Percentiles rank a stretch among this genome's conserved stretches.
Evolutionary conservation across 2,329 filamentous ascomycete species (phyloP).

Genomic region (Chaetomium sp.): DNA sequence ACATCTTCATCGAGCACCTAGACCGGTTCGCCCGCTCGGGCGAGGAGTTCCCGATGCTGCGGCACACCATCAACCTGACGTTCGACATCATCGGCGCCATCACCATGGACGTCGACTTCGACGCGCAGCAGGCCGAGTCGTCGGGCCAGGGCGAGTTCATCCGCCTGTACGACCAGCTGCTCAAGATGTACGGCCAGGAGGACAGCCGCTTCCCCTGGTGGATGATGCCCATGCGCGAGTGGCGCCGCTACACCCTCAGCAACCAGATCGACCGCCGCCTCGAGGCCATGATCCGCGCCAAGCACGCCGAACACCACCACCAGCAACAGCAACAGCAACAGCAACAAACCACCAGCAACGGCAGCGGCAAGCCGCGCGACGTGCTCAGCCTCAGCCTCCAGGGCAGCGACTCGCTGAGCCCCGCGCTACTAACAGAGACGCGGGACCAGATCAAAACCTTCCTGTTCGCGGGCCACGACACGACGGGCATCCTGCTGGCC

Average conservation of each 20-base stretch:
- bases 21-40: constrained; percentile 37
- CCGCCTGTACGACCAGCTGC: constrained; percentile 37
- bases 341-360: neutral
- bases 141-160: constrained; percentile 39
- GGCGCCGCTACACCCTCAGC: constrained; percentile 31
- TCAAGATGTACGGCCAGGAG: constrained; percentile 34
- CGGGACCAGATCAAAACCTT: constrained; percentile 45
- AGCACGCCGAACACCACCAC: constrained; percentile 29
- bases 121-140: constrained; percentile 38
- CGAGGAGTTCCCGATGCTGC: constrained; percentile 38
- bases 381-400: constrained; percentile 42
- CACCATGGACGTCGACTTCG: constrained; percentile 41
- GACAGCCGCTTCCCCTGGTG: constrained; percentile 33
- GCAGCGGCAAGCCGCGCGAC: constrained; percentile 34
- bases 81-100: constrained; percentile 38
- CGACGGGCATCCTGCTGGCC: constrained; percentile 43
- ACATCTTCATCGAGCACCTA: constrained; percentile 39
- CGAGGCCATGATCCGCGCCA: constrained; percentile 35
- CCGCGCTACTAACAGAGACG: constrained; percentile 37
- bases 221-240: constrained; percentile 27
- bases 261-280: constrained; percentile 35
- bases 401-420: constrained; percentile 36
- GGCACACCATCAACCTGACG: constrained; percentile 44
- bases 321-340: constrained; percentile 13
- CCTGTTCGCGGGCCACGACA: constrained; percentile 48